Percentiles rank a stretch among this genome's conserved stretches.
These are phyloP conservation scores for Fusarium tanahbumbuense DNA, from an alignment of 2,329 filamentous ascomycete genomes.

Conservation along the genomic window DNA sequence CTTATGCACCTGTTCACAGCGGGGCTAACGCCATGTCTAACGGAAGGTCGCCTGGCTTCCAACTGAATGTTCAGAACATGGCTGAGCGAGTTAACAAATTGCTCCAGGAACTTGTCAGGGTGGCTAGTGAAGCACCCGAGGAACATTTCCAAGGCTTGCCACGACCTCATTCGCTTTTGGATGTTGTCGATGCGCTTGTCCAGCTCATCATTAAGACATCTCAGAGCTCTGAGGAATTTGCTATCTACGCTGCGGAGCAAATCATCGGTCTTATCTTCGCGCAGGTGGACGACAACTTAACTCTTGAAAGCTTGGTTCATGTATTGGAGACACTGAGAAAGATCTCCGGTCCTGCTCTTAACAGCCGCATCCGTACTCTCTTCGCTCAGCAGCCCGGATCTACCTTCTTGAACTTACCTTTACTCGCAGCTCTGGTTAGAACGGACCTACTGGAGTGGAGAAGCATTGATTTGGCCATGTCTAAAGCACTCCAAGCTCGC, in stretches of 20 bases:
- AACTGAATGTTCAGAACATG: slow-evolving; percentile 64
- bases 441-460: slow-evolving; percentile 73
- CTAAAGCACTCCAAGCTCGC: slow-evolving; percentile 76
- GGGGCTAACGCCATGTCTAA: slow-evolving; percentile 57
- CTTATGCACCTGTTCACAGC: slow-evolving; percentile 66
- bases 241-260: slow-evolving; percentile 69
- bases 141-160: slow-evolving; percentile 71
- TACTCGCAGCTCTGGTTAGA: slow-evolving; percentile 67
- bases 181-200: slow-evolving; percentile 71
- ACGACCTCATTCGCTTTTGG: slow-evolving; percentile 68
- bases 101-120: slow-evolving; percentile 66
- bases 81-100: slow-evolving; percentile 69
- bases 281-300: slow-evolving; percentile 64
- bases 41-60: slow-evolving; percentile 61
- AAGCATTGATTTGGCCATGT: slow-evolving; percentile 76
- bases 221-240: slow-evolving; percentile 70
- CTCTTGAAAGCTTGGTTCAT: slow-evolving; percentile 71
- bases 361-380: slow-evolving; percentile 65
- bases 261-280: slow-evolving; percentile 69
- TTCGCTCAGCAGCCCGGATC: slow-evolving; percentile 69
- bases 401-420: slow-evolving; percentile 66
- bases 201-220: slow-evolving; percentile 72
- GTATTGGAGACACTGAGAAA: slow-evolving; percentile 70
- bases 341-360: slow-evolving; percentile 66
- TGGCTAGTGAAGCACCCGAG: slow-evolving; percentile 64